These are phyloP conservation scores for Astrothelium macrocarpum DNA, from an alignment of 495 filamentous ascomycete genomes.

Conservation along the genomic window DNA sequence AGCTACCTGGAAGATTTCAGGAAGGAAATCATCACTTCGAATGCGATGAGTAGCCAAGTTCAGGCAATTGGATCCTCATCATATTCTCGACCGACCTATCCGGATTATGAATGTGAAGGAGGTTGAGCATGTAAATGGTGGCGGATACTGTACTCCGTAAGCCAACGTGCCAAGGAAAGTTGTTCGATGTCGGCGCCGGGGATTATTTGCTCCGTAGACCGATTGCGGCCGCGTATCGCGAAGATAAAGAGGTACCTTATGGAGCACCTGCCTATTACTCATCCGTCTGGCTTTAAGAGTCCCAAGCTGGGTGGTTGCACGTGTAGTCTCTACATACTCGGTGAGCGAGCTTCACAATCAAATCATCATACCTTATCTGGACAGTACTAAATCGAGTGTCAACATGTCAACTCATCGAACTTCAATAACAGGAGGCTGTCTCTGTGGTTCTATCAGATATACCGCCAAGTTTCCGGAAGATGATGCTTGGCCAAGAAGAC, in stretches of 20 bases:
- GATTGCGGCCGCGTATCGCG: too few species aligned
- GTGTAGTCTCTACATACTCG: too few species aligned
- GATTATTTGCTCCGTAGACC: not conserved
- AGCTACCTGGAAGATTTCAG: not conserved
- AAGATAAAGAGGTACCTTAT: too few species aligned
- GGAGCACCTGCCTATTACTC: not conserved
- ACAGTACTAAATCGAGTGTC: too few species aligned
- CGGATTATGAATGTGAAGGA: not conserved
- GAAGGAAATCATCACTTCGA: not conserved
- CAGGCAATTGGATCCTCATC: not conserved
- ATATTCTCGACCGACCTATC: not conserved
- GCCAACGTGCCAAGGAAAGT: not conserved
- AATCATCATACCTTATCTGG: too few species aligned
- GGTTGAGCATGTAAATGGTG: not conserved
- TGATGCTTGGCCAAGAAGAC: constrained; percentile 25
- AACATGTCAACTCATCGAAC: constrained; percentile 2
- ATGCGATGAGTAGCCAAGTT: not conserved
- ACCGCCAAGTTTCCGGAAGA: constrained; percentile 28
- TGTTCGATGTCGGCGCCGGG: not conserved
- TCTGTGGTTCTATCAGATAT: constrained; percentile 35
- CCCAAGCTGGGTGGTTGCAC: too few species aligned
- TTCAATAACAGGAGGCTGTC: constrained; percentile 35
- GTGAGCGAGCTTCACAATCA: too few species aligned
- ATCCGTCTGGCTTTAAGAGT: too few species aligned
- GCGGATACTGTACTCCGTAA: not conserved